Conservation (phyloP, 257 asterid genomes). For the Solanum bukasovii region DNA sequence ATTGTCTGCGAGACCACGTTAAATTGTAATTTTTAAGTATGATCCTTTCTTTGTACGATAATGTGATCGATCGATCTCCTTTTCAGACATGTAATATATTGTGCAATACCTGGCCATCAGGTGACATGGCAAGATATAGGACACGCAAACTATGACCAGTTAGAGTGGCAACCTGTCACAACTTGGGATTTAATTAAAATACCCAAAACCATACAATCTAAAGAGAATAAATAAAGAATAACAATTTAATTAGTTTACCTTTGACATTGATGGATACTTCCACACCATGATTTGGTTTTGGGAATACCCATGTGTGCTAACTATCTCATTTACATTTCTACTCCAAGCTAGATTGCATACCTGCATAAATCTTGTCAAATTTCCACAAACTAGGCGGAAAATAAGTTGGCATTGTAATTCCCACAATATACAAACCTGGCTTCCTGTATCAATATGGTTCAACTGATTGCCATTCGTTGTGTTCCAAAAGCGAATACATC, state of each 20-base stretch:
- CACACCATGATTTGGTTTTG: conserved; percentile 98
- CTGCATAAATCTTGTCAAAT: conserved; percentile 15
- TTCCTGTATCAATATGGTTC: conserved; percentile 80
- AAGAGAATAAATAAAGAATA: neutral
- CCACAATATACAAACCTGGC: conserved; percentile 48
- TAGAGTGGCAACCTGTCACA: conserved; percentile 70
- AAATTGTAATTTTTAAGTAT: neutral
- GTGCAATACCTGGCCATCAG: conserved; percentile 90
- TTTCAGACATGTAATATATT: neutral
- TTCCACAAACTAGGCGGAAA: neutral
- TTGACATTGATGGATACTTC: conserved; percentile 92
- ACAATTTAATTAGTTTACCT: conserved; percentile 27
- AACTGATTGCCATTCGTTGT: conserved; percentile 76
- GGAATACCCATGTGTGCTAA: conserved; percentile 97
- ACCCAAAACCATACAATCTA: neutral
- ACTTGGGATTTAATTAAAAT: neutral
- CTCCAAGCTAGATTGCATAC: conserved; percentile 97
- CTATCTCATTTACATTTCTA: conserved; percentile 86
- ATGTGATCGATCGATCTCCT: neutral
- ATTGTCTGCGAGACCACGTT: conserved; percentile 47
- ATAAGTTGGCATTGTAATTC: neutral
- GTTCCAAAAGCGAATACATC: conserved; percentile 98
- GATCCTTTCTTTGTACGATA: neutral
- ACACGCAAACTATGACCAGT: conserved; percentile 90
- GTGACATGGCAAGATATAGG: conserved; percentile 88